These are phyloP conservation scores for Neonectria punicea DNA, from an alignment of 2,329 filamentous ascomycete genomes.

Conservation along the genomic window DNA sequence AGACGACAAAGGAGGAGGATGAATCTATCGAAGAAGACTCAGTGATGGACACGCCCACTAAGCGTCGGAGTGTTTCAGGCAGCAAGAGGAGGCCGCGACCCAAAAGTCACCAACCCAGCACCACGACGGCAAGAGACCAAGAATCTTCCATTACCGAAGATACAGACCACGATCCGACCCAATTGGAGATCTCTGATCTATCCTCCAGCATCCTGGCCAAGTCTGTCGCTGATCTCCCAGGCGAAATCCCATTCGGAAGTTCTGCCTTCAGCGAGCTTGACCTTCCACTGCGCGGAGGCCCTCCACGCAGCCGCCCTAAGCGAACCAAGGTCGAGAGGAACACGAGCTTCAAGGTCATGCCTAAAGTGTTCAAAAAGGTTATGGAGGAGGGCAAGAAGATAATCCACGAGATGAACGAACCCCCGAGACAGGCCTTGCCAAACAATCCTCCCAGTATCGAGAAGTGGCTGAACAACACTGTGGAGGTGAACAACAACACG, in stretches of 20 bases:
- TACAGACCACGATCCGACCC: conserved; percentile 40
- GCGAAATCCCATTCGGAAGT: conserved; percentile 71
- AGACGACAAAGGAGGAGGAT: conserved; percentile 22
- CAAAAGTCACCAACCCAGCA: conserved; percentile 35
- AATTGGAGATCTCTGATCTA: conserved; percentile 46
- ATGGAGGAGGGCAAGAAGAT: conserved; percentile 73
- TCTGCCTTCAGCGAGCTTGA: conserved; percentile 75
- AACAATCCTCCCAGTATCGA: conserved; percentile 73
- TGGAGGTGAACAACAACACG: conserved; percentile 66
- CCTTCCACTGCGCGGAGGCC: conserved; percentile 60
- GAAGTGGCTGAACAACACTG: conserved; percentile 71
- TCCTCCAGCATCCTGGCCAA: conserved; percentile 56
- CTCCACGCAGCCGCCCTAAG: conserved; percentile 54
- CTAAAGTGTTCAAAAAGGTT: conserved; percentile 73
- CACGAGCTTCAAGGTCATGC: conserved; percentile 68
- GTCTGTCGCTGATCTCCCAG: conserved; percentile 64
- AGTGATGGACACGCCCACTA: conserved; percentile 53
- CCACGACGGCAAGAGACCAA: conserved; percentile 41
- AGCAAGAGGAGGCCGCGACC: conserved; percentile 41
- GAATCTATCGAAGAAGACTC: conserved; percentile 50
- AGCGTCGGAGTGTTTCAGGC: conserved; percentile 43
- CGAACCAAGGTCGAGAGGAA: conserved; percentile 61
- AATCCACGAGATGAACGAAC: conserved; percentile 68
- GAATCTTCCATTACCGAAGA: conserved; percentile 44
- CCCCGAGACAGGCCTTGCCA: conserved; percentile 57